These are phyloP conservation scores for Bullera alba DNA, from an alignment of 768 basidiomycete species.

Conservation along the genomic window DNA sequence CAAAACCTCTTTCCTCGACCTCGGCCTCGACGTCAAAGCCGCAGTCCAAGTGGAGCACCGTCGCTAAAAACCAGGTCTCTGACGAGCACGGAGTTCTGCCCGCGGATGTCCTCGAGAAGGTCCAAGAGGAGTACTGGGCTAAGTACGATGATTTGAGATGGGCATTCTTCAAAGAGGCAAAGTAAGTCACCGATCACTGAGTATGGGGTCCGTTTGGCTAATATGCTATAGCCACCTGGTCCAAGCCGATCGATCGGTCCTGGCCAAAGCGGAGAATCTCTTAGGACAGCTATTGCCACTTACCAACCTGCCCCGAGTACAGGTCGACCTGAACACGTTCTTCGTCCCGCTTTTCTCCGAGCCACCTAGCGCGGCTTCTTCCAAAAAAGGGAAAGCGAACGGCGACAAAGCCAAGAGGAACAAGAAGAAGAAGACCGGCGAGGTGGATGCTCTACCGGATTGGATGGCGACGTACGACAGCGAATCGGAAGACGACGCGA, in stretches of 20 bases:
- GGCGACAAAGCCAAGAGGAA: conserved; percentile 9
- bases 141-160: conserved; percentile 45
- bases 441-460: conserved; percentile 23
- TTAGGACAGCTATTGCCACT: conserved; percentile 36
- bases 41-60: conserved; percentile 13
- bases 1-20: conserved; percentile 1
- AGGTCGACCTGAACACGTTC: conserved; percentile 43
- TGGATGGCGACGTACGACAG: conserved; percentile 45
- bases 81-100: conserved; percentile 33
- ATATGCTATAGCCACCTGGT: conserved; percentile 6
- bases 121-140: conserved; percentile 37
- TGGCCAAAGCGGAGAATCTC: conserved; percentile 22
- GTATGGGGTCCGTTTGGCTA: background rate
- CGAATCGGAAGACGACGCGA: conserved; percentile 15
- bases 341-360: conserved; percentile 31
- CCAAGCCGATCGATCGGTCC: background rate
- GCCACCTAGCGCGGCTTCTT: conserved; percentile 17
- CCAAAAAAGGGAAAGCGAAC: conserved; percentile 1
- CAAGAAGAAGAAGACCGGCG: conserved; percentile 14
- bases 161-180: conserved; percentile 42
- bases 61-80: conserved; percentile 29
- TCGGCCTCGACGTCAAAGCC: background rate
- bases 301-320: conserved; percentile 36
- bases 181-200: conserved; percentile 21
- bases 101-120: conserved; percentile 32